Evolutionary conservation across 176 grass and related monocot genomes (phyloP).

Genomic region (Saccharum officinarum): DNA sequence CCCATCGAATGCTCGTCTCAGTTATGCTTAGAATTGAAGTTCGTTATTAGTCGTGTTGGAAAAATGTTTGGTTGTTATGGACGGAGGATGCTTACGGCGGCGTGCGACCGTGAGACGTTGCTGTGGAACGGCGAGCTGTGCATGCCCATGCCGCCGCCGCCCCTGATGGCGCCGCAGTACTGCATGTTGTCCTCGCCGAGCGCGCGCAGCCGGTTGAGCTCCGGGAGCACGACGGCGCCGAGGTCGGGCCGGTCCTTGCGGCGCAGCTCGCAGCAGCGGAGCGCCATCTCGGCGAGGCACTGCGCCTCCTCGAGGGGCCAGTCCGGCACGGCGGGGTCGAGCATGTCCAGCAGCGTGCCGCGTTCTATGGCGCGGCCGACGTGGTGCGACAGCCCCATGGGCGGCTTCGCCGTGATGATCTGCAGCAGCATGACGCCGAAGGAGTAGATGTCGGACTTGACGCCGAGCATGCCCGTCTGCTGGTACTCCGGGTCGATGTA

Average conservation of each 20-base stretch:
- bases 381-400: slow-evolving; percentile 73
- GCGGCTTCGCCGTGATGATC: slow-evolving; percentile 64
- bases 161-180: slow-evolving; percentile 38
- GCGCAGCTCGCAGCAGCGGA: slow-evolving; percentile 49
- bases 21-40: neutral
- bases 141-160: slow-evolving; percentile 17
- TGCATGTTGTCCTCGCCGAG: slow-evolving; percentile 60
- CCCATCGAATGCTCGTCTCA: neutral
- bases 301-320: slow-evolving; percentile 78
- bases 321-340: slow-evolving; percentile 52
- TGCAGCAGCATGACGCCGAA: slow-evolving; percentile 75
- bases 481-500: slow-evolving; percentile 96
- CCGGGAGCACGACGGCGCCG: slow-evolving; percentile 51
- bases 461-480: slow-evolving; percentile 80
- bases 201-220: slow-evolving; percentile 45
- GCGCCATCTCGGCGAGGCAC: slow-evolving; percentile 55
- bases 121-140: slow-evolving; percentile 45
- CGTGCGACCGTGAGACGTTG: slow-evolving; percentile 14
- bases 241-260: slow-evolving; percentile 62
- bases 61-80: neutral
- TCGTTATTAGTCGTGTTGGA: neutral
- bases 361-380: slow-evolving; percentile 50
- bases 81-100: slow-evolving; percentile 20
- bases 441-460: slow-evolving; percentile 77
- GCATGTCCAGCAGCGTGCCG: slow-evolving; percentile 47